Percentiles rank a stretch among this genome's conserved stretches.
phyloP scores from a whole-genome alignment of 371 early-diverging fungal species.

The Rhizopus delemar region DNA sequence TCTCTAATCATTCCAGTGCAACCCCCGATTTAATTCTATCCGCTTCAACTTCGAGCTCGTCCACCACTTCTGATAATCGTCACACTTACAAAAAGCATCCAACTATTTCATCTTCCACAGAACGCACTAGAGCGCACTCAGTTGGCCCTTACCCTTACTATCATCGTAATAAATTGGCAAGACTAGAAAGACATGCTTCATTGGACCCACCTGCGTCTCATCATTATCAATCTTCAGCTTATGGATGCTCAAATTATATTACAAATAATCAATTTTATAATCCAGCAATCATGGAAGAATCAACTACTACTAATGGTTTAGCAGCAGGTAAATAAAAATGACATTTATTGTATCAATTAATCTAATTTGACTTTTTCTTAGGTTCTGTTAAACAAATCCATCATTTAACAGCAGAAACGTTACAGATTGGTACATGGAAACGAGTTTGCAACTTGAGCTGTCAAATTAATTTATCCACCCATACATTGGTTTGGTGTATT shows the following conservation, averaged over 20 bases:
- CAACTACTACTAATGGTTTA: neutral
- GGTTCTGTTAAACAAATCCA: slow-evolving; percentile 10
- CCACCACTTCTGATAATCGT: slow-evolving; percentile 26
- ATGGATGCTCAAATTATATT: neutral
- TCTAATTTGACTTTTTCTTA: neutral
- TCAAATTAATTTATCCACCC: slow-evolving; percentile 49
- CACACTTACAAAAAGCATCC: slow-evolving; percentile 14
- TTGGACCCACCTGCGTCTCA: slow-evolving; percentile 19
- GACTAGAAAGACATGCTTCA: slow-evolving; percentile 25
- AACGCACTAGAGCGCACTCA: slow-evolving; percentile 40
- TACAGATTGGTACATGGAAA: slow-evolving; percentile 75
- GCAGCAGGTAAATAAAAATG: slow-evolving; percentile 1
- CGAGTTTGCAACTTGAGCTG: slow-evolving; percentile 64
- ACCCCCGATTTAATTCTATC: slow-evolving; percentile 24
- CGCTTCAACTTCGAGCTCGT: slow-evolving; percentile 35
- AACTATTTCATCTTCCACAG: slow-evolving; percentile 19
- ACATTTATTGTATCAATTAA: neutral
- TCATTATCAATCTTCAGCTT: neutral
- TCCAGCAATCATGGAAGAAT: slow-evolving; percentile 6
- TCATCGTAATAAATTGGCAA: slow-evolving; percentile 13
- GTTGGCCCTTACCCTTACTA: slow-evolving; percentile 41
- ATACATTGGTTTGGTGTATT: slow-evolving; percentile 64
- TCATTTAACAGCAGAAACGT: slow-evolving; percentile 45
- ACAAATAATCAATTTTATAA: neutral
- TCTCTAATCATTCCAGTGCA: neutral